phyloP scores from a whole-genome alignment of 306 rosid genomes.

The Pterocarpus macrocarpus region DNA sequence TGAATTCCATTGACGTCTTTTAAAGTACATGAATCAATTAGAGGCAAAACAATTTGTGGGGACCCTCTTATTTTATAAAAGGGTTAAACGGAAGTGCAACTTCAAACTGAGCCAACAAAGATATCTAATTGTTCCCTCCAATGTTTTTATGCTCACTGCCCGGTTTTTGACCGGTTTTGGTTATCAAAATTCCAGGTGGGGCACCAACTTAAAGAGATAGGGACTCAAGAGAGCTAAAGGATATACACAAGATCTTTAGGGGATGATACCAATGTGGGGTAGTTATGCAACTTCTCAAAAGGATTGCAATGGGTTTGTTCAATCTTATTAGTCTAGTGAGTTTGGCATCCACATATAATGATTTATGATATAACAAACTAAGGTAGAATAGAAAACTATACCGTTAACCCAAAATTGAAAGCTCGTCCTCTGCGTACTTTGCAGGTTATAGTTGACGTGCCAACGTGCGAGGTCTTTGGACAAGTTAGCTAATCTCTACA shows the following conservation, averaged over 20 bases:
- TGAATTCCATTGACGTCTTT: constrained; percentile 55
- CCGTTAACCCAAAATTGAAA: background rate
- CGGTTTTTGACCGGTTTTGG: constrained; percentile 44
- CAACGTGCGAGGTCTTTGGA: background rate
- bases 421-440: background rate
- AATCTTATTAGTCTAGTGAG: background rate
- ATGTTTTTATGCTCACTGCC: background rate
- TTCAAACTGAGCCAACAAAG: constrained; percentile 43
- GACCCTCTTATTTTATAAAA: constrained; percentile 37
- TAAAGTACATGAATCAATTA: constrained; percentile 34
- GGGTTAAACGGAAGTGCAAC: constrained; percentile 13
- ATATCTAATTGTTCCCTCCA: constrained; percentile 13
- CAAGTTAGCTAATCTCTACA: background rate
- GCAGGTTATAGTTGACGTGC: background rate
- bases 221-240: constrained; percentile 14
- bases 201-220: constrained; percentile 53
- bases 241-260: constrained; percentile 19
- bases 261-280: constrained; percentile 55
- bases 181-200: constrained; percentile 66
- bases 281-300: constrained; percentile 44
- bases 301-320: constrained; percentile 45
- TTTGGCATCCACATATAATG: constrained; percentile 1
- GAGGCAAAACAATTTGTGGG: constrained; percentile 26
- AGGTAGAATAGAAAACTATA: background rate
- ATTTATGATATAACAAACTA: background rate